These are phyloP conservation scores for Fistulina hepatica DNA, from an alignment of 1,284 basidiomycete species.

Conservation along the genomic window DNA sequence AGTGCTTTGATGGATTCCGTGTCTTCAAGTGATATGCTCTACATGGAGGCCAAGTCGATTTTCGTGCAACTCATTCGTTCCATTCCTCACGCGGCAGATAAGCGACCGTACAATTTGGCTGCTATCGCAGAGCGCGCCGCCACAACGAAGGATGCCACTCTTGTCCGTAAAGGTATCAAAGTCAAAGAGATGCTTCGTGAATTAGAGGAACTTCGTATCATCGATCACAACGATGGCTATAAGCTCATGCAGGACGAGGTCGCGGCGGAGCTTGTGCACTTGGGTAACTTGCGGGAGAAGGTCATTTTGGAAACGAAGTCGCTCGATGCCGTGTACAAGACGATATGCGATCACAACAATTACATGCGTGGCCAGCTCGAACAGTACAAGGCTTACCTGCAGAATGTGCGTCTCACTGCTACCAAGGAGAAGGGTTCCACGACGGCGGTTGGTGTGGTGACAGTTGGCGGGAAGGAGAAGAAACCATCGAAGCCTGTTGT, in stretches of 20 bases:
- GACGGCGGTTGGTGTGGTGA: conserved; percentile 89
- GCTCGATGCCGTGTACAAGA: conserved; percentile 95
- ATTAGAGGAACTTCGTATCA: conserved; percentile 82
- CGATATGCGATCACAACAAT: conserved; percentile 98
- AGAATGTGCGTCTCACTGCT: conserved; percentile 89
- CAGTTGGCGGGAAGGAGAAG: conserved; percentile 95
- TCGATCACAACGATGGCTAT: conserved; percentile 78
- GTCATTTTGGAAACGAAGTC: conserved; percentile 87
- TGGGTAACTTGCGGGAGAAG: conserved; percentile 95
- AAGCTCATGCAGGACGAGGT: conserved; percentile 97
- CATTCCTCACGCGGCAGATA: conserved; percentile 75
- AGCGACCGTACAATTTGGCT: conserved; percentile 83
- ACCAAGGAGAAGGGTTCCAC: conserved; percentile 76
- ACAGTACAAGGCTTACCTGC: conserved; percentile 98
- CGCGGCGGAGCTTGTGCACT: conserved; percentile 85
- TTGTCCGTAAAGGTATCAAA: conserved; percentile 96
- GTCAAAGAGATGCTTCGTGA: conserved; percentile 98
- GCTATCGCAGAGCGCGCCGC: conserved; percentile 90
- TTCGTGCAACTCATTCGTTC: conserved; percentile 97
- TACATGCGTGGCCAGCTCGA: conserved; percentile 94
- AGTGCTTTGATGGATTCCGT: conserved; percentile 96
- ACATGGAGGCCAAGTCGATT: conserved; percentile 99
- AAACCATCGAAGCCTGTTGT: conserved; percentile 79
- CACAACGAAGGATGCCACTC: conserved; percentile 90
- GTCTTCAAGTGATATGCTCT: conserved; percentile 96